phyloP scores from a whole-genome alignment of 306 rosid species.

The Mimosa bimucronata region DNA sequence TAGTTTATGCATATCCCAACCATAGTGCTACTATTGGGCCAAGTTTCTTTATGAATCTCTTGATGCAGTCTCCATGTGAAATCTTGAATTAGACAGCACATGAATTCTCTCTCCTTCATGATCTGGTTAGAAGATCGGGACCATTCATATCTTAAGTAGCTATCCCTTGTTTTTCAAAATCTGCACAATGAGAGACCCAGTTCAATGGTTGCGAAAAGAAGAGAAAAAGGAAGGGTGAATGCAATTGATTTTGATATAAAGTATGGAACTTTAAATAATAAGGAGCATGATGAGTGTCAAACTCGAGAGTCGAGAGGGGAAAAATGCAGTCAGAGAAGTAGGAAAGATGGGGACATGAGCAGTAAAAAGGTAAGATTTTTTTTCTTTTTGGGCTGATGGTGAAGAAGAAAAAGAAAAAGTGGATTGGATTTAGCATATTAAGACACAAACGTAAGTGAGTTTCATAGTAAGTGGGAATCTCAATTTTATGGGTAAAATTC shows the following conservation, averaged over 20 bases:
- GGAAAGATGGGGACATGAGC: conserved; percentile 42
- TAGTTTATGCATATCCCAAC: background rate
- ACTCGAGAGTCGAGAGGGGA: conserved; percentile 33
- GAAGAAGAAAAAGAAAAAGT: conserved; percentile 23
- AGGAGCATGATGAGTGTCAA: conserved; percentile 29
- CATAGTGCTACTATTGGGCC: background rate
- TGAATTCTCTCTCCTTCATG: background rate
- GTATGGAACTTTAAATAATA: conserved; percentile 36
- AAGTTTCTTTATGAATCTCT: background rate
- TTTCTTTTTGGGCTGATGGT: background rate
- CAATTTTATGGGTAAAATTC: background rate
- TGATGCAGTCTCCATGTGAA: background rate
- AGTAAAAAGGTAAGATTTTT: conserved; percentile 51
- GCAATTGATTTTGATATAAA: conserved; percentile 36
- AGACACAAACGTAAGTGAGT: background rate
- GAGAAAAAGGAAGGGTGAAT: background rate
- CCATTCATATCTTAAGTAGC: background rate
- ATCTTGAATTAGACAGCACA: background rate
- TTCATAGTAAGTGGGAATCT: background rate
- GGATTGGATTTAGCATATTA: background rate
- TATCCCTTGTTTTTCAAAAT: background rate
- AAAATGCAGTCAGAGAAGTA: conserved; percentile 41
- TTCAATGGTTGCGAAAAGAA: background rate
- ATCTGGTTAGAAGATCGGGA: background rate
- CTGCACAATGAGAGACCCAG: background rate